These are phyloP conservation scores for Pichia sp. DNA, from an alignment of 1,139 yeast genomes.

Conservation along the genomic window DNA sequence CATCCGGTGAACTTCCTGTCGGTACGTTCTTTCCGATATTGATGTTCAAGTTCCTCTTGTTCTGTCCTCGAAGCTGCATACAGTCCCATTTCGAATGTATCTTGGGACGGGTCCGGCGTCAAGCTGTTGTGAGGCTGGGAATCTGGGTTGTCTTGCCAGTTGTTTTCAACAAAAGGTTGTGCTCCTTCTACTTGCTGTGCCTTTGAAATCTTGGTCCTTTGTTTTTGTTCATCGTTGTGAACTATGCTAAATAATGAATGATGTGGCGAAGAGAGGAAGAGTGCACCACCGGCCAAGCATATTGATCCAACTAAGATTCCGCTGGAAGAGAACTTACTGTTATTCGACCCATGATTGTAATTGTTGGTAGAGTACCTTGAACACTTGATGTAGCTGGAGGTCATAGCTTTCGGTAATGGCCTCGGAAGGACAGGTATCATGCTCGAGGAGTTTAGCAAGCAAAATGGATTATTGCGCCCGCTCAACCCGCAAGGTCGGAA, in stretches of 20 bases:
- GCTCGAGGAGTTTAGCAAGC: neutral
- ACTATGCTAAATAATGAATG: neutral
- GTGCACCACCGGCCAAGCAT: neutral
- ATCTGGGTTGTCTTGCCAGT: constrained; percentile 16
- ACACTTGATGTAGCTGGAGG: neutral
- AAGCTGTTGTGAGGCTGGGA: constrained; percentile 24
- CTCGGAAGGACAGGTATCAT: neutral
- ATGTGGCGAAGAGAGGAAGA: neutral
- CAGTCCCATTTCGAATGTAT: constrained; percentile 67
- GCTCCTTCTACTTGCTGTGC: constrained; percentile 12
- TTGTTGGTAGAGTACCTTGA: neutral
- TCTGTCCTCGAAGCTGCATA: constrained; percentile 58
- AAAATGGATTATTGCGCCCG: neutral
- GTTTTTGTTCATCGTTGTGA: constrained; percentile 11
- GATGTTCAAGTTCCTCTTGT: constrained; percentile 35
- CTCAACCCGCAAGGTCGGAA: constrained; percentile 1
- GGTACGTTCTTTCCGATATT: constrained; percentile 32
- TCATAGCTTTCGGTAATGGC: neutral
- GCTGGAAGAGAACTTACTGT: neutral
- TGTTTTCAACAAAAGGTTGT: constrained; percentile 17
- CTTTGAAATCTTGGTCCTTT: neutral
- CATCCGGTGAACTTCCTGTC: constrained; percentile 29
- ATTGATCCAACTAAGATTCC: neutral
- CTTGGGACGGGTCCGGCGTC: constrained; percentile 45
- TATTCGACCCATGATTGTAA: neutral